Evolutionary conservation across 2,329 filamentous ascomycete genomes (phyloP).

Genomic region (Penicillium thymicola): DNA sequence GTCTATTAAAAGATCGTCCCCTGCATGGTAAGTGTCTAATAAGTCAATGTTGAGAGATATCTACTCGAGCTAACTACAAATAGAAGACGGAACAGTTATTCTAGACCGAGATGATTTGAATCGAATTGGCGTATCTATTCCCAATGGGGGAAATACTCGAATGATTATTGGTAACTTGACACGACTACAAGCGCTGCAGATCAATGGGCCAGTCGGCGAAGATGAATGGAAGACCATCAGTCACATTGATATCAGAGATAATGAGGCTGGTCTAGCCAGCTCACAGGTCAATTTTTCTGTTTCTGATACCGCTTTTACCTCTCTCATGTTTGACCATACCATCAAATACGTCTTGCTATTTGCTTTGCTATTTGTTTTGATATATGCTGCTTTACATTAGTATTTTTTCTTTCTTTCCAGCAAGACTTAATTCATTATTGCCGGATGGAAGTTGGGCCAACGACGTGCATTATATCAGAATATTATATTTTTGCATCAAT

Average conservation of each 20-base stretch:
- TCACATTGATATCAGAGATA: not conserved
- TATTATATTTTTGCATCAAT: too few species aligned
- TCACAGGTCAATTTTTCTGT: not conserved
- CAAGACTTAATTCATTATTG: too few species aligned
- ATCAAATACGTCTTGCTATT: not conserved
- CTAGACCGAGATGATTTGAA: not conserved
- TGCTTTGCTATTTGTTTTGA: not conserved
- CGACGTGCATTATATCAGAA: too few species aligned
- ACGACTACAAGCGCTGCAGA: not conserved
- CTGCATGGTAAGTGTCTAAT: not conserved
- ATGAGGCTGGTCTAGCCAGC: not conserved
- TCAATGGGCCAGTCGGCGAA: not conserved
- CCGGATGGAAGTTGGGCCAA: too few species aligned
- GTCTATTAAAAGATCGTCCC: rapidly evolving
- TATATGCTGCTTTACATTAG: not conserved
- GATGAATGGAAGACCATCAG: not conserved
- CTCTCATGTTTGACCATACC: not conserved
- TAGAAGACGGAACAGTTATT: not conserved
- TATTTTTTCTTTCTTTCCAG: not conserved
- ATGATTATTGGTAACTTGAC: not conserved
- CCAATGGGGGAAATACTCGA: not conserved
- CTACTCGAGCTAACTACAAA: not conserved
- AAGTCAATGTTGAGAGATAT: not conserved
- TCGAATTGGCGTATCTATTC: not conserved
- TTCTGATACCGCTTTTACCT: not conserved